Evolutionary conservation across 352 stramenopile genomes (phyloP).

Genomic region (Phytopythium montanum): DNA sequence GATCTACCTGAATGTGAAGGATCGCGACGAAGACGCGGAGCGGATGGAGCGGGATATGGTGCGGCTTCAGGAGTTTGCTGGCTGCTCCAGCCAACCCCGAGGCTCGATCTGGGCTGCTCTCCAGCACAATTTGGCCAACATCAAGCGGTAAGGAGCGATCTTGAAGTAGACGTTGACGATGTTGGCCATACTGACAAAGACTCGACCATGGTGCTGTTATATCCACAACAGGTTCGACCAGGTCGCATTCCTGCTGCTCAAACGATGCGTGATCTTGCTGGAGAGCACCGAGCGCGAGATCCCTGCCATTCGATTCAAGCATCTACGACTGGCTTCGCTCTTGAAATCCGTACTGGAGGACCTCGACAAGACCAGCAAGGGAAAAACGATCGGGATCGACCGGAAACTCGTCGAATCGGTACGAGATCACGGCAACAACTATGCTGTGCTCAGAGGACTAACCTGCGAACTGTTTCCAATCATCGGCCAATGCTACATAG

Average conservation of each 20-base stretch:
- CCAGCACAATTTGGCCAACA: conserved; percentile 56
- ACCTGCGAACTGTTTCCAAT: neutral
- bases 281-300: conserved; percentile 31
- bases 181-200: neutral
- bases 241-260: conserved; percentile 52
- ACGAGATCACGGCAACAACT: conserved; percentile 14
- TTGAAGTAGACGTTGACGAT: neutral
- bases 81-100: conserved; percentile 47
- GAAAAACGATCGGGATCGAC: conserved; percentile 27
- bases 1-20: conserved; percentile 45
- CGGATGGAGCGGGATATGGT: conserved; percentile 50
- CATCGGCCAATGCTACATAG: conserved; percentile 9
- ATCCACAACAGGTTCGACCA: conserved; percentile 40
- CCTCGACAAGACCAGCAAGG: conserved; percentile 19
- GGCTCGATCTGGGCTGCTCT: conserved; percentile 58
- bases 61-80: conserved; percentile 61
- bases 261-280: conserved; percentile 41
- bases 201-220: neutral
- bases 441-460: neutral
- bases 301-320: conserved; percentile 45
- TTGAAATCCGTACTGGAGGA: conserved; percentile 47
- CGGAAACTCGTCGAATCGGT: conserved; percentile 58
- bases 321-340: conserved; percentile 42
- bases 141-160: conserved; percentile 44
- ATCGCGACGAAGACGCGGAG: conserved; percentile 31